Percentiles rank a stretch among this genome's conserved stretches.
Conservation (phyloP, 2,329 filamentous ascomycete species). For the Harringtonia aguacate region DNA sequence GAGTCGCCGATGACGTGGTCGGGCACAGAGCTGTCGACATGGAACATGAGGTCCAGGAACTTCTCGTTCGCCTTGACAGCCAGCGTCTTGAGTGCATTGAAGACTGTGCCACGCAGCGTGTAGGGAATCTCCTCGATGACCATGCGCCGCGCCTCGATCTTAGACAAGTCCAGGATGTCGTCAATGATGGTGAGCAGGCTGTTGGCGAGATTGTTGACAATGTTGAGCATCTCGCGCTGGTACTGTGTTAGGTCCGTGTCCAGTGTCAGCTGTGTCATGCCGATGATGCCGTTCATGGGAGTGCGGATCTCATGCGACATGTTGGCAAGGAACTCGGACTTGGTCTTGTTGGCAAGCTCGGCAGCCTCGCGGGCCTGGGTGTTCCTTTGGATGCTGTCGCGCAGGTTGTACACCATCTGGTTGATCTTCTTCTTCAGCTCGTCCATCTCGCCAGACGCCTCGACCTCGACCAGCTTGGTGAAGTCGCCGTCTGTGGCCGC, state of each 20-base stretch:
- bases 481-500: constrained; percentile 95
- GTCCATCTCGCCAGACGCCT: constrained; percentile 98
- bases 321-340: constrained; percentile 96
- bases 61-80: constrained; percentile 98
- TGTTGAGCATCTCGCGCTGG: constrained; percentile 96
- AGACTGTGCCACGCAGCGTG: constrained; percentile 85
- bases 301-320: constrained; percentile 99
- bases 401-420: constrained; percentile 92
- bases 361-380: constrained; percentile 86
- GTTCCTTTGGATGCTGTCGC: constrained; percentile 94
- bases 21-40: constrained; percentile 85
- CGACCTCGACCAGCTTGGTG: constrained; percentile 90
- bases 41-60: constrained; percentile 83
- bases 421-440: constrained; percentile 99
- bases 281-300: constrained; percentile 95
- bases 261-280: constrained; percentile 92
- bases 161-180: constrained; percentile 62
- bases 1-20: constrained; percentile 95
- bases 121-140: constrained; percentile 97
- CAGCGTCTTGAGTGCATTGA: constrained; percentile 92
- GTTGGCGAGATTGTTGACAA: constrained; percentile 93
- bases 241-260: constrained; percentile 93
- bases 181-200: constrained; percentile 95
- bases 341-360: constrained; percentile 94
- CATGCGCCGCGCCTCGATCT: constrained; percentile 94